Percentiles rank a stretch among this genome's conserved stretches.
Conservation (phyloP, 495 filamentous ascomycete species). For the Daldinia bambusicola region DNA sequence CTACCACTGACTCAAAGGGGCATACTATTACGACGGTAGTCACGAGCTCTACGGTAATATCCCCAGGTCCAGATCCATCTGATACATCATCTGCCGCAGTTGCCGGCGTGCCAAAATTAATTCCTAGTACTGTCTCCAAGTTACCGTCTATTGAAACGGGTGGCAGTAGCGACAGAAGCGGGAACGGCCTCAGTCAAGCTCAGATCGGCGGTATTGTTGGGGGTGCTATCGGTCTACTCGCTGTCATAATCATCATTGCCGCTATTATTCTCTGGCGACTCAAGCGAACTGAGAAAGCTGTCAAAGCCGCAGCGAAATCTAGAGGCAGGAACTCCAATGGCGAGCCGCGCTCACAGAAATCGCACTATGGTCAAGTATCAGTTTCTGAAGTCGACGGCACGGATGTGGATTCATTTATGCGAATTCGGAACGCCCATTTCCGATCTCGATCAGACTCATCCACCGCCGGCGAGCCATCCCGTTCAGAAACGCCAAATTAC, state of each 20-base stretch:
- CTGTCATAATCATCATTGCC: constrained; percentile 51
- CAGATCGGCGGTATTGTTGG: constrained; percentile 59
- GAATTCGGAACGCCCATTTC: constrained; percentile 16
- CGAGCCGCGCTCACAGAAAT: constrained; percentile 40
- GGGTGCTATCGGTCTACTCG: constrained; percentile 53
- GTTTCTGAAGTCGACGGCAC: constrained; percentile 44
- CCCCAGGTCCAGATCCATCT: constrained; percentile 36
- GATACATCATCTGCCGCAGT: constrained; percentile 31
- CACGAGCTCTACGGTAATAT: constrained; percentile 45
- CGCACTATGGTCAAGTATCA: constrained; percentile 33
- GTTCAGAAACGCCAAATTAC: constrained; percentile 40
- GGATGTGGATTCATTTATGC: constrained; percentile 26
- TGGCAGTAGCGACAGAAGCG: constrained; percentile 12
- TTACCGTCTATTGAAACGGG: constrained; percentile 41
- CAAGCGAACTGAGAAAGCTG: constrained; percentile 45
- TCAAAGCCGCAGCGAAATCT: constrained; percentile 45
- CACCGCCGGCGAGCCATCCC: constrained; percentile 30
- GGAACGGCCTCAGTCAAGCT: constrained; percentile 43
- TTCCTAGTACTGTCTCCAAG: constrained; percentile 55
- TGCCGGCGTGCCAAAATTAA: constrained; percentile 48
- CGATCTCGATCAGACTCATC: constrained; percentile 35
- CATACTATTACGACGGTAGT: constrained; percentile 44
- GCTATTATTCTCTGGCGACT: constrained; percentile 55
- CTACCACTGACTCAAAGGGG: constrained; percentile 50
- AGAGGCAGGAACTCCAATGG: constrained; percentile 46